These are phyloP conservation scores for Groenewaldozyma salmanticensis DNA, from an alignment of 805 yeast species.

Conservation along the genomic window DNA sequence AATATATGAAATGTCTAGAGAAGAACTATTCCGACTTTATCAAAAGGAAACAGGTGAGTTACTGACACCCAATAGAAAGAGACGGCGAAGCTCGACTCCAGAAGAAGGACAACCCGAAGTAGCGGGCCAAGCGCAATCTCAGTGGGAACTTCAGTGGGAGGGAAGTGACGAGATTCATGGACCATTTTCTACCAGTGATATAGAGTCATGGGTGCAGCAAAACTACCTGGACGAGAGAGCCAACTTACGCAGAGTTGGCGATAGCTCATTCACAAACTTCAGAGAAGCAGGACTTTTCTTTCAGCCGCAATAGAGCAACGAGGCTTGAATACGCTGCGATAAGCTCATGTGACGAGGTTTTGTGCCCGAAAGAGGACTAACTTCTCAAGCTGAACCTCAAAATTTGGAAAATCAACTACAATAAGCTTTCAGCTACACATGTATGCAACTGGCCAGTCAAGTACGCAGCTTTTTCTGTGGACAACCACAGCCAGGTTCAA, in stretches of 20 bases:
- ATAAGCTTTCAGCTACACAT: no score
- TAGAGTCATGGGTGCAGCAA: constrained; percentile 37
- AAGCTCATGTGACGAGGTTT: no score
- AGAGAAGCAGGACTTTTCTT: constrained; percentile 1
- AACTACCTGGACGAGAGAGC: constrained; percentile 40
- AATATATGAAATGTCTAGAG: constrained; percentile 46
- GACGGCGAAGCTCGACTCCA: constrained; percentile 9
- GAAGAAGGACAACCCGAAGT: not conserved
- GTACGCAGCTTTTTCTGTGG: no score
- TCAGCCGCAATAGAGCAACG: not conserved
- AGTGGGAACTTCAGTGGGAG: constrained; percentile 44
- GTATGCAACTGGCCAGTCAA: no score
- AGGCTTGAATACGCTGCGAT: not conserved
- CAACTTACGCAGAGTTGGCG: constrained; percentile 28
- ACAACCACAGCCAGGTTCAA: no score
- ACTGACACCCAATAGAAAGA: constrained; percentile 17
- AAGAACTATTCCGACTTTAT: constrained; percentile 42
- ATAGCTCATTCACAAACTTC: constrained; percentile 3
- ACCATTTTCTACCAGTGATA: constrained; percentile 39
- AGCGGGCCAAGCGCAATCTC: constrained; percentile 22
- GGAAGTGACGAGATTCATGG: constrained; percentile 39
- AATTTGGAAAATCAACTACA: no score
- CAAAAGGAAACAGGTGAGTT: constrained; percentile 35
- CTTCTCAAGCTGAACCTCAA: no score
- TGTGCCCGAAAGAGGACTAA: no score